phyloP scores from a whole-genome alignment of 257 asterid species.

The Marsdenia floribunda region DNA sequence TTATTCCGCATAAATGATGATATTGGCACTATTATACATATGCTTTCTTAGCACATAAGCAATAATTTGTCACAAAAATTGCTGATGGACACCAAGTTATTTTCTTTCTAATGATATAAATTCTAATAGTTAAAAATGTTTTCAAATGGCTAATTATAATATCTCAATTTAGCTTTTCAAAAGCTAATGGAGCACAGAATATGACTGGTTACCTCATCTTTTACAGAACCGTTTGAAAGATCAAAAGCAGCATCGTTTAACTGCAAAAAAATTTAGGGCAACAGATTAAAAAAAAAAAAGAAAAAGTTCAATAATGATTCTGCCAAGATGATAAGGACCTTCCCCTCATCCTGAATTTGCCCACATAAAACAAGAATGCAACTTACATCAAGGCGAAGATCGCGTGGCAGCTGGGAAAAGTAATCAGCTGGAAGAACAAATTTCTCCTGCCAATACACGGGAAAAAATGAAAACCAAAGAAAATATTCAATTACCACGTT shows the following conservation, averaged over 20 bases:
- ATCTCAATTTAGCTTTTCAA: background rate
- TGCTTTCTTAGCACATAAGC: background rate
- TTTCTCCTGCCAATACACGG: conserved; percentile 43
- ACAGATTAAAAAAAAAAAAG: background rate
- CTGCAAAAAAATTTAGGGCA: conserved; percentile 33
- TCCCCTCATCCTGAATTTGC: background rate
- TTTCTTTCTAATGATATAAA: background rate
- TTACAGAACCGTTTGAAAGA: conserved; percentile 83
- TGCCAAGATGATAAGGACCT: background rate
- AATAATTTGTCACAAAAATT: background rate
- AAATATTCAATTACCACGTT: background rate
- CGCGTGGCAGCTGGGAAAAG: conserved; percentile 71
- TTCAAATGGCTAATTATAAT: background rate
- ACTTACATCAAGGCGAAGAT: conserved; percentile 91
- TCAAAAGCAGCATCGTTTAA: conserved; percentile 98
- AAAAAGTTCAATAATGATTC: conserved; percentile 7
- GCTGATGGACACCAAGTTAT: background rate
- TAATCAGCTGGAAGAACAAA: conserved; percentile 78
- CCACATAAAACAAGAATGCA: background rate
- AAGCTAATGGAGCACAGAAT: background rate
- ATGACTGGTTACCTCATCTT: conserved; percentile 58
- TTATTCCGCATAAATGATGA: background rate
- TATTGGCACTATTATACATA: background rate
- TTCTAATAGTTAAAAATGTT: background rate
- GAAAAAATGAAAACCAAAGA: background rate